A percentile compares a stretch with the other conserved stretches of the same genome.
These are phyloP conservation scores for Boletus albobrunnescens DNA, from an alignment of 1,284 basidiomycete genomes.

Conservation along the genomic window DNA sequence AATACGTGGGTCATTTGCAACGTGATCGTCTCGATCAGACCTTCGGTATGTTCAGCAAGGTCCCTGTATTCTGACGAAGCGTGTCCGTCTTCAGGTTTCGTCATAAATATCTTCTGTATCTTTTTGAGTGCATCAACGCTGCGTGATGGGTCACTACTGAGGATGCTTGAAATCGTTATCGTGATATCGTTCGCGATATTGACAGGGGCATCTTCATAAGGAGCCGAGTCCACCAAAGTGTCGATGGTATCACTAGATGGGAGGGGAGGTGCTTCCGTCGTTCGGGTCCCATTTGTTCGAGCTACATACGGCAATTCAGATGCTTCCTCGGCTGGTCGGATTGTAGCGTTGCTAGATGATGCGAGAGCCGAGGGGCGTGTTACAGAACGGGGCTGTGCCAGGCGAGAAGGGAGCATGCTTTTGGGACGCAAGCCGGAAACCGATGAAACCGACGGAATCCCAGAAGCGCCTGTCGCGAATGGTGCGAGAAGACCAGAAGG, in stretches of 20 bases:
- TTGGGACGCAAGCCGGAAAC: constrained; percentile 52
- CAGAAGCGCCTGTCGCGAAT: constrained; percentile 35
- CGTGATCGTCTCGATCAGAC: constrained; percentile 83
- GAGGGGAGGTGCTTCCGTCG: constrained; percentile 13
- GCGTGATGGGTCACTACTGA: constrained; percentile 78
- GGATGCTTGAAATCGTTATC: constrained; percentile 75
- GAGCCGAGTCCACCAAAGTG: constrained; percentile 27
- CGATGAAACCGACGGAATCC: constrained; percentile 43
- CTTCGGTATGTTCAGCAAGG: constrained; percentile 79
- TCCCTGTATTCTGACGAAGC: constrained; percentile 67
- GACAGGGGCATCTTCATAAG: constrained; percentile 19
- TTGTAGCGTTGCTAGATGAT: constrained; percentile 20
- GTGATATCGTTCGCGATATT: constrained; percentile 56
- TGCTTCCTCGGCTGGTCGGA: constrained; percentile 24
- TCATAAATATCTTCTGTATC: constrained; percentile 76
- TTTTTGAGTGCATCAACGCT: constrained; percentile 95
- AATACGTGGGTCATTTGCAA: constrained; percentile 88
- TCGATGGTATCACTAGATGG: constrained; percentile 26
- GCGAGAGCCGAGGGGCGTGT: constrained; percentile 25
- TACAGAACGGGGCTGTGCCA: constrained; percentile 54
- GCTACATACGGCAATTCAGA: constrained; percentile 32
- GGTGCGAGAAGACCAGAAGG: constrained; percentile 23
- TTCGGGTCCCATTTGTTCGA: constrained; percentile 22
- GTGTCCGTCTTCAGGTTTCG: constrained; percentile 69
- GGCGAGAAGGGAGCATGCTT: constrained; percentile 64